phyloP scores from a whole-genome alignment of 129 eudicot genomes.

The Helianthus tuberosus region DNA sequence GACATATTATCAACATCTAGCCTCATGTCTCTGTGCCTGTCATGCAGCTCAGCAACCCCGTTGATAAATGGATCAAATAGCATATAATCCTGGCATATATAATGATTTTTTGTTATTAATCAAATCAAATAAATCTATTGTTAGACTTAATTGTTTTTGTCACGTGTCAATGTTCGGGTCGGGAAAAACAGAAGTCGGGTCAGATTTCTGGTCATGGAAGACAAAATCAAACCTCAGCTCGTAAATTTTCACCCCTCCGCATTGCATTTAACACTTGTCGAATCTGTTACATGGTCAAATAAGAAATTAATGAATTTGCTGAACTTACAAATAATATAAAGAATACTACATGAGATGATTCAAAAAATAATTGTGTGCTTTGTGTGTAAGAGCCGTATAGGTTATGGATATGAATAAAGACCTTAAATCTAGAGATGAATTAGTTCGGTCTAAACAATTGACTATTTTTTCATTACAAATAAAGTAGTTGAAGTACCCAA shows the following conservation, averaged over 20 bases:
- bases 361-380: neutral
- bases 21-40: constrained; percentile 85
- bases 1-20: constrained; percentile 93
- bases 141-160: too few relatives aligned
- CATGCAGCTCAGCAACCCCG: constrained; percentile 73
- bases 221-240: constrained; percentile 67
- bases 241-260: constrained; percentile 76
- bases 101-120: neutral
- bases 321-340: neutral
- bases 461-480: neutral
- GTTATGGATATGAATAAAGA: constrained; percentile 1
- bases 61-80: constrained; percentile 64
- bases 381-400: neutral
- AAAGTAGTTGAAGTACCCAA: neutral
- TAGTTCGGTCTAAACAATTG: constrained; percentile 8
- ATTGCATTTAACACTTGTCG: constrained; percentile 71
- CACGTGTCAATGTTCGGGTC: too few relatives aligned
- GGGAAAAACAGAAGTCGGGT: too few relatives aligned
- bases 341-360: neutral
- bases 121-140: neutral
- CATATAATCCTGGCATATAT: constrained; percentile 60
- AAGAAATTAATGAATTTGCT: neutral
- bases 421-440: neutral
- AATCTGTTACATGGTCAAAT: constrained; percentile 51
- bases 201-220: constrained; percentile 12